Conservation (phyloP, 371 early-diverging fungal species). For the Mortierella sp. region DNA sequence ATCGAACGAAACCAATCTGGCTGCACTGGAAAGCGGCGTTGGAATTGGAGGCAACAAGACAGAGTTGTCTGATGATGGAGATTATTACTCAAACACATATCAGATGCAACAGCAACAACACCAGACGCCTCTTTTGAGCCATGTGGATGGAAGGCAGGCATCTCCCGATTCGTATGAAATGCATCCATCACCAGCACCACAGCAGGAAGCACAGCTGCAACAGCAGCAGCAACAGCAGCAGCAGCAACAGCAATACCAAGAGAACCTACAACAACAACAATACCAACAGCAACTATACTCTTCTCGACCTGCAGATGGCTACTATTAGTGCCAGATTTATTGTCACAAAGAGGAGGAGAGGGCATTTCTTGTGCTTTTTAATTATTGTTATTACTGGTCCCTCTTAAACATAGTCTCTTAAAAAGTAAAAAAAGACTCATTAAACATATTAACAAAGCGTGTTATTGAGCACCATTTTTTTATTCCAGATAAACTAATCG, state of each 20-base stretch:
- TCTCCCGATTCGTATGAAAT: conserved; percentile 19
- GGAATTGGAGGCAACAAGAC: too few relatives aligned
- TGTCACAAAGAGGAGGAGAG: too few relatives aligned
- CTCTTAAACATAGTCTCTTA: too few relatives aligned
- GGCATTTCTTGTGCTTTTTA: too few relatives aligned
- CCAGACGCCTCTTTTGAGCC: conserved; percentile 14
- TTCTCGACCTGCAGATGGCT: conserved; percentile 26
- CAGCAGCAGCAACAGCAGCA: conserved; percentile 16
- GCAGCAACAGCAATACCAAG: conserved; percentile 19
- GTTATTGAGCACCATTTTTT: too few relatives aligned
- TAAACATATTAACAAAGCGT: too few relatives aligned
- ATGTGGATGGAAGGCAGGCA: conserved; percentile 20
- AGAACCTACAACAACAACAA: conserved; percentile 13
- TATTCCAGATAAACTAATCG: too few relatives aligned
- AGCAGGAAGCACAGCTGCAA: conserved; percentile 14
- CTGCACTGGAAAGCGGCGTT: conserved; percentile 21
- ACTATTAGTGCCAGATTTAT: conserved; percentile 31
- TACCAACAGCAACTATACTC: conserved; percentile 26
- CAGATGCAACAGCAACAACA: background rate
- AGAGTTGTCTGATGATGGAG: too few relatives aligned
- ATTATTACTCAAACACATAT: too few relatives aligned
- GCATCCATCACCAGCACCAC: conserved; percentile 16
- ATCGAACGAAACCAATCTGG: background rate
- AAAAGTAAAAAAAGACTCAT: too few relatives aligned
- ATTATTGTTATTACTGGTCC: too few relatives aligned